Evolutionary conservation across 2,329 filamentous ascomycete species (phyloP).

Genomic region (Xylaria sp.): DNA sequence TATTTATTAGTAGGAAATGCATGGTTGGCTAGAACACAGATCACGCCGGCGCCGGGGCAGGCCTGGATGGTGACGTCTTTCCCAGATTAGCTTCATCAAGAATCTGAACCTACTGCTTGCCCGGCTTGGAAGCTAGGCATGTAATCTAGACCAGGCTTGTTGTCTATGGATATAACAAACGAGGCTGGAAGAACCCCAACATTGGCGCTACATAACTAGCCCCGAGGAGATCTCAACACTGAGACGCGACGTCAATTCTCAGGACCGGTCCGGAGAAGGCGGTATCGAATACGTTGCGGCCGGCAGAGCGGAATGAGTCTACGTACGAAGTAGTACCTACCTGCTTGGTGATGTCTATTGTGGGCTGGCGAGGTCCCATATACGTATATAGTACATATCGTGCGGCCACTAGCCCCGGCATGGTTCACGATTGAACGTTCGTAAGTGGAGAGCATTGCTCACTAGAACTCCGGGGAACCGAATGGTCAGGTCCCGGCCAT

Average conservation of each 20-base stretch:
- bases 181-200: neutral
- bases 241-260: neutral
- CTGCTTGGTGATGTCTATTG: neutral
- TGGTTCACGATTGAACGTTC: constrained; percentile 7
- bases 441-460: constrained; percentile 14
- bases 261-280: neutral
- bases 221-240: neutral
- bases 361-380: neutral
- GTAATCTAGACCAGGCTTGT: neutral
- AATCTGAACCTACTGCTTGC: neutral
- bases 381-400: no score
- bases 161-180: neutral
- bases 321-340: neutral
- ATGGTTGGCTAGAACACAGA: neutral
- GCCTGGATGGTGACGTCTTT: neutral
- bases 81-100: neutral
- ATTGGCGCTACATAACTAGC: neutral
- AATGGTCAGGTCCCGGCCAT: constrained; percentile 16
- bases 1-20: neutral
- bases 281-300: neutral
- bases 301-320: neutral
- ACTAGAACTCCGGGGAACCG: constrained; percentile 21
- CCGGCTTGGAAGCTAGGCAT: neutral
- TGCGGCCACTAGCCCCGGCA: constrained; percentile 11
- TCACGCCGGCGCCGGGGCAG: neutral